A percentile compares a stretch with the other conserved stretches of the same genome.
Conservation (phyloP, 2,329 filamentous ascomycete species). For the Colletotrichum sp. region DNA sequence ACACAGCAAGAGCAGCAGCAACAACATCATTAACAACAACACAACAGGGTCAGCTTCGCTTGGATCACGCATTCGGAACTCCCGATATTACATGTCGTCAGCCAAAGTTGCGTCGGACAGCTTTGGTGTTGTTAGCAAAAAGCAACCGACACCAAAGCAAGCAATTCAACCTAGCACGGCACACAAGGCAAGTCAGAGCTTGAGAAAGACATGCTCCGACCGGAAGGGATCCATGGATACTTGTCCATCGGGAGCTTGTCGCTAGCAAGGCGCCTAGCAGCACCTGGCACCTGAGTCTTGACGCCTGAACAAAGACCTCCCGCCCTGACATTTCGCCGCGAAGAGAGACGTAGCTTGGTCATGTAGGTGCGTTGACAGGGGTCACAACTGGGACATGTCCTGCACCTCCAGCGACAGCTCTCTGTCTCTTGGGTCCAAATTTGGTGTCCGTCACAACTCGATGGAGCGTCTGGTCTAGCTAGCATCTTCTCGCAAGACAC, state of each 20-base stretch:
- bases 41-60: not conserved
- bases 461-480: not conserved
- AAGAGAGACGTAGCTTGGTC: constrained; percentile 4
- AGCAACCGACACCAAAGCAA: not conserved
- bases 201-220: not conserved
- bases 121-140: not conserved
- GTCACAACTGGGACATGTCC: not conserved
- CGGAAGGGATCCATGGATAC: not conserved
- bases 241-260: not conserved
- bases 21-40: not conserved
- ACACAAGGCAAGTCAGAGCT: not conserved
- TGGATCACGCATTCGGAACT: not conserved
- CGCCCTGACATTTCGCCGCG: constrained; percentile 13
- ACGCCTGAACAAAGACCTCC: constrained; percentile 7
- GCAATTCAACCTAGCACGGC: not conserved
- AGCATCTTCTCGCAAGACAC: not conserved
- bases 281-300: not conserved
- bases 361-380: constrained; percentile 14
- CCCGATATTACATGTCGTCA: not conserved
- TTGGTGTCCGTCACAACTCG: not conserved
- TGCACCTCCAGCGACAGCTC: not conserved
- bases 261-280: not conserved
- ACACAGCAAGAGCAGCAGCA: not conserved
- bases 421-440: not conserved
- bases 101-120: not conserved